Evolutionary conservation across 73 alveolate species (phyloP), one percentile per base, ranked within the genome.

Genomic region (Paramecium octaurelia): DNA sequence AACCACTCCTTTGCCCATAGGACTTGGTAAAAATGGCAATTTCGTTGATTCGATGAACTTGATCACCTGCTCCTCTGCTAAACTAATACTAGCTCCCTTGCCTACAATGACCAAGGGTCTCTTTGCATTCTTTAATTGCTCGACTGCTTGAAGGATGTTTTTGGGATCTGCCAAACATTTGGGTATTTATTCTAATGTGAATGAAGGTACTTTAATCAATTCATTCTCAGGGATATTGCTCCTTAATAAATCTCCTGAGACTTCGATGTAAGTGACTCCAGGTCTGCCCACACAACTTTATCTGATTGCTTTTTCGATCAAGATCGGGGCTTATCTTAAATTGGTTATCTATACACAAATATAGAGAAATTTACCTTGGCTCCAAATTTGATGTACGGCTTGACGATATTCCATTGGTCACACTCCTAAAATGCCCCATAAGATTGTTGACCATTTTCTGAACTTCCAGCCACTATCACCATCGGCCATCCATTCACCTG

Each of bases 1-100:
- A 3, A 97, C 93, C 8, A 96, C 95, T 20, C 99, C 99, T 85
- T 97, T 97, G 4, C 98, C 99, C 99, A 96, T 95, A 8, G 99
- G 99, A 14, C 98, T 95, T 16, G 98, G 96, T 27, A 97, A 42
- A 90, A 95, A 97, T 16, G 99, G 99, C 23, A 97, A 88, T 20
- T 90, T 57, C 1, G 97, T 89, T 38, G 59, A 77, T 21, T 93
- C 86, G 10, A 97, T 83, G 31, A 96, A 96, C 9, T 35, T 71
- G n/a, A 86, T 95, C 69, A 96, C 94, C 29, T 95, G 97, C 6
- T 85, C 57, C 35, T 94, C 95, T 12, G 98, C 96, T 44, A 93
- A 86, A n/a, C 93, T 91, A n/a, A 94, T 94, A 1, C 95, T 95
- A 10, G 95, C 93, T 21, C 99, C 99, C 86, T 96, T 96, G 2